Evolutionary conservation across 2,329 filamentous ascomycete species (phyloP).

Genomic region (Aureobasidium sp.): DNA sequence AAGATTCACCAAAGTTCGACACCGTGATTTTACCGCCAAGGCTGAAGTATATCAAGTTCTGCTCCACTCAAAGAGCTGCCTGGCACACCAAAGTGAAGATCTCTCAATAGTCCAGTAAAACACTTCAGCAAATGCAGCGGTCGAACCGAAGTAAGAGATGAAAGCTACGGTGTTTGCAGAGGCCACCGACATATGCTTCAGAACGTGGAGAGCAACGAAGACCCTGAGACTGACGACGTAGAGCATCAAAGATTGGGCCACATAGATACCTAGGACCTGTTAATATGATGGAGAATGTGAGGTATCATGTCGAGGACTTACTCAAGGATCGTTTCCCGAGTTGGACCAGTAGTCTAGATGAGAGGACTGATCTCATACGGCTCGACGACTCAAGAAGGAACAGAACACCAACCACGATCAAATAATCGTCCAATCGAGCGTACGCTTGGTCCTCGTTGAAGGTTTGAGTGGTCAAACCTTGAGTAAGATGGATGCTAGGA

Average conservation of each 20-base stretch:
- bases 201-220: neutral
- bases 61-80: neutral
- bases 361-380: conserved; percentile 19
- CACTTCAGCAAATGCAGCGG: neutral
- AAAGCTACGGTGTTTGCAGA: neutral
- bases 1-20: neutral
- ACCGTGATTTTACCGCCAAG: neutral
- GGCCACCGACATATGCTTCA: neutral
- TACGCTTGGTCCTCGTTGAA: conserved; percentile 23
- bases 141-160: neutral
- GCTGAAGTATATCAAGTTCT: neutral
- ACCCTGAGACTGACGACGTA: neutral
- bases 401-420: conserved; percentile 25
- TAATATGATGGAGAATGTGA: neutral
- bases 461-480: conserved; percentile 17
- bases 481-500: conserved; percentile 23
- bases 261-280: neutral
- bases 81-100: neutral
- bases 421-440: conserved; percentile 25
- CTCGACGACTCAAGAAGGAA: conserved; percentile 22
- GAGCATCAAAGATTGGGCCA: neutral
- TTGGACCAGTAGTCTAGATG: conserved; percentile 22
- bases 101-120: conserved; percentile 1
- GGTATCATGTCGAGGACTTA: conserved; percentile 13
- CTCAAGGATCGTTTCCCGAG: conserved; percentile 27